Evolutionary conservation across 768 basidiomycete species (phyloP), one percentile per base, ranked within the genome.

Genomic region (Favolaschia claudopus): DNA sequence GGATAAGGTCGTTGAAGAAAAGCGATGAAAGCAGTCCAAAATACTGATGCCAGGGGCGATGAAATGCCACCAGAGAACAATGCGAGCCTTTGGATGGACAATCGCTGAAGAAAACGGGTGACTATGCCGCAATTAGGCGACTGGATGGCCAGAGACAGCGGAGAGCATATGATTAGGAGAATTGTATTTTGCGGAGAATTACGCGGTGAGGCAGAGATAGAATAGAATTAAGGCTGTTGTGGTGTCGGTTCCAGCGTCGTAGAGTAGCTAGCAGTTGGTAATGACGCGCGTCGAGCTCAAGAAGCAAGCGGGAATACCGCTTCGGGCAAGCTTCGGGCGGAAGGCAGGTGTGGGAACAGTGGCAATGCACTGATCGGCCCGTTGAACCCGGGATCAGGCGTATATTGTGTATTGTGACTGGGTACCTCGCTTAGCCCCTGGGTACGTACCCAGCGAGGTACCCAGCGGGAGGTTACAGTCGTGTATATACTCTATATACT

Each of bases 381-480:
- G 43, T 6, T 1, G 31, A 8, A 38, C 36, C 2, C 53, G 42
- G 53, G 33, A 37, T 55, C 43, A 25, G 42, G 40, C 1, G 33
- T 54, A 54, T 44, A 54, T 25, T 15, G 43, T 55, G 27, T 55
- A 55, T 37, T 55, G 53, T 55, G 53, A 55, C 53, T 55, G 53
- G 53, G 53, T 45, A 55, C 53, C 52, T 44, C 52, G 52, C 32
- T 34, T 54, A 54, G 24, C 52, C 15, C 40, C 14, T 53, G 51
- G 51, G 51, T 53, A 53, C 51, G 51, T 40, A 22, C 48, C 48
- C 48, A 49, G 48, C 48, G 48, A 20, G 50, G 50, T 52, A 54
- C 52, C 52, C 53, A 45, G 53, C 33, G 53, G 48, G 15, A 37
- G 22, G 6, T 37, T 15, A 37, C 22, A 38, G 14, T 50, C 36